A percentile compares a stretch with the other conserved stretches of the same genome.
Conservation (phyloP, 2,329 filamentous ascomycete genomes). For the Phialophora expanda region DNA sequence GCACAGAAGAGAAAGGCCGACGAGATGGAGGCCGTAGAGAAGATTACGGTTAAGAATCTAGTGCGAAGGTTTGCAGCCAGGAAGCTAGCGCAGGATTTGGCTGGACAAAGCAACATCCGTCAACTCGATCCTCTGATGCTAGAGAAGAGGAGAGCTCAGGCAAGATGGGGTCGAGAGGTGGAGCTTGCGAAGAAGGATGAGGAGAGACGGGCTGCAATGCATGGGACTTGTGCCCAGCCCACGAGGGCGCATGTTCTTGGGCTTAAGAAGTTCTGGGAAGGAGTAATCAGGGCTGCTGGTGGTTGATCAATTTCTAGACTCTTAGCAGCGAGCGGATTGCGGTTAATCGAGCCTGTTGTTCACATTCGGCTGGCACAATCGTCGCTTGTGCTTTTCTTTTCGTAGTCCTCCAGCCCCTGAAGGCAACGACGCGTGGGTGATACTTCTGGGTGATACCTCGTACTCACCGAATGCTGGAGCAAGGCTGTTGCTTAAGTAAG, state of each 20-base stretch:
- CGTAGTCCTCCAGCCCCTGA: neutral
- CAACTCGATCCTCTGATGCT: conserved; percentile 23
- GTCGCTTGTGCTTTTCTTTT: neutral
- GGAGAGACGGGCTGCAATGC: conserved; percentile 26
- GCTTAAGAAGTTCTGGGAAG: conserved; percentile 70
- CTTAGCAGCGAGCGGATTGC: neutral
- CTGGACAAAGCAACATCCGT: conserved; percentile 7
- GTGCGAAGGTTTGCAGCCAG: conserved; percentile 36
- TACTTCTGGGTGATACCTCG: neutral
- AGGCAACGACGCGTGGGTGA: neutral
- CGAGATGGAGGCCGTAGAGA: conserved; percentile 45
- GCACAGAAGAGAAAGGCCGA: conserved; percentile 44
- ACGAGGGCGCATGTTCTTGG: conserved; percentile 60
- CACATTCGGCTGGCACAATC: neutral
- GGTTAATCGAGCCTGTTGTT: neutral
- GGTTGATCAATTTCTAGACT: conserved; percentile 20
- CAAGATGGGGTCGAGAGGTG: conserved; percentile 35
- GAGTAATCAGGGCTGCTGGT: conserved; percentile 50
- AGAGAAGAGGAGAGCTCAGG: conserved; percentile 36
- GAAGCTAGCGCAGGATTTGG: conserved; percentile 32
- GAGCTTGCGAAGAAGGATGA: conserved; percentile 34
- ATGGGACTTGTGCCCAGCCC: conserved; percentile 40
- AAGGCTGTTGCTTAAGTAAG: conserved; percentile 9
- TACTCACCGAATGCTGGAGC: neutral
- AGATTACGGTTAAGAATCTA: conserved; percentile 35